Evolutionary conservation across 129 eudicot species (phyloP).

Genomic region (Sambucus nigra): DNA sequence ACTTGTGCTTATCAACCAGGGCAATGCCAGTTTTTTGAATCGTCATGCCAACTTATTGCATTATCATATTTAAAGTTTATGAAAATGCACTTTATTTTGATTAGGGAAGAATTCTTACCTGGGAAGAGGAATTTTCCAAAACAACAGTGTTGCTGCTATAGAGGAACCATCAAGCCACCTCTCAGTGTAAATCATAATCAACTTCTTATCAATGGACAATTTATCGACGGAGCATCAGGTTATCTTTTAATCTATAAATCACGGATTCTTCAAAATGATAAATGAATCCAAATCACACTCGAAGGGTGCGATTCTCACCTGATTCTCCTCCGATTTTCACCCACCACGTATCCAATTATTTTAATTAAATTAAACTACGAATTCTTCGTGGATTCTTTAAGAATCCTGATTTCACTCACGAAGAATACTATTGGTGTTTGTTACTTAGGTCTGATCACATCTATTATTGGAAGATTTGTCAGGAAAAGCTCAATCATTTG

Average conservation of each 20-base stretch:
- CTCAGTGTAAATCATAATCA: constrained; percentile 38
- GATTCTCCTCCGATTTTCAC: too few relatives aligned
- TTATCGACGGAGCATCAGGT: constrained; percentile 60
- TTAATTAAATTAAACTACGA: too few relatives aligned
- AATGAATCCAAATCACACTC: too few relatives aligned
- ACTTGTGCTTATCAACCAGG: not conserved
- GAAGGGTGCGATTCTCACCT: too few relatives aligned
- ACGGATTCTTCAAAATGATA: too few relatives aligned
- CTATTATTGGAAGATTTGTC: too few relatives aligned
- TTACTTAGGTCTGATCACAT: too few relatives aligned
- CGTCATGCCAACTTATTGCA: not conserved
- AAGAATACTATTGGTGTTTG: too few relatives aligned
- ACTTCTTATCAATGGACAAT: constrained; percentile 51
- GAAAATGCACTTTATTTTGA: not conserved
- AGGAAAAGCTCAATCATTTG: too few relatives aligned
- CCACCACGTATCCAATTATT: too few relatives aligned
- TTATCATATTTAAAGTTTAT: not conserved
- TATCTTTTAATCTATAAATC: constrained; percentile 4
- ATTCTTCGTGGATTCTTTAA: too few relatives aligned
- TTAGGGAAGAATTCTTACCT: constrained; percentile 21
- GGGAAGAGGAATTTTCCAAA: constrained; percentile 18
- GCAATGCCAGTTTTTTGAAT: not conserved
- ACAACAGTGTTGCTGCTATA: constrained; percentile 37
- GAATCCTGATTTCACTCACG: too few relatives aligned
- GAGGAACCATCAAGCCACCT: constrained; percentile 61